Evolutionary conservation across 2,329 filamentous ascomycete species (phyloP), one percentile per base, ranked within the genome.

Genomic region (Emydomyces testavorans): DNA sequence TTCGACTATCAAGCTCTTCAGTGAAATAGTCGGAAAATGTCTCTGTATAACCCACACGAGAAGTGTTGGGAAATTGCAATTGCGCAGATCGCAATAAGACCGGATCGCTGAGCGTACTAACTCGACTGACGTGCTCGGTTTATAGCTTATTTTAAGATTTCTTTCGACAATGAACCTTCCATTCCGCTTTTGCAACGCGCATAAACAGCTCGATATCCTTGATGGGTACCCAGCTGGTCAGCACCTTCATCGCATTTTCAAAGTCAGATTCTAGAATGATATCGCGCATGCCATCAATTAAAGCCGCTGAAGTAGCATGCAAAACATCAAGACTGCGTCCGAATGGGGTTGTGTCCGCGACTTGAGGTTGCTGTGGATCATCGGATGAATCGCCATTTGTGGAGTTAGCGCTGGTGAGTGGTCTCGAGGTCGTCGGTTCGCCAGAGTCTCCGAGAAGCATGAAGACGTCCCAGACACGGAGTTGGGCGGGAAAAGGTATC

Each of bases 391-490:
- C 32, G 47, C 56, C 48, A 2, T 55, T 54, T 31, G 51, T 54
- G 20, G 58, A 57, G 20, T 43, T 45, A 48, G 62, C 62, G 18
- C 60, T 65, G 31, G 37, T 58, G 48, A 53, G 20, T 43, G 48
- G 47, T 15, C 44, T 49, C 37, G 41, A 50, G 24, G 56, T 40
- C 6, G 55, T 49, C 3, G 62, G 55, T 23, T 74, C 71, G n/a
- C 79, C 72, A 7, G 76, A 74, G 56, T 90, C 86, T 39, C 90
- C 92, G 10, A 96, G 77, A 11, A 98, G 78, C 77, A 98, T 87
- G 67, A 96, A 96, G 1, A 95, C 85, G 61, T 98, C 92, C 92
- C 92, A 98, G 13, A 98, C 84, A 41, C 92, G 83, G 29, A 98
- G 79, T 65, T 96, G 92, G 2, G 90, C 89, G 0, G 86, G 77